phyloP scores from a whole-genome alignment of 306 rosid species.

The Acmispon strigosus region DNA sequence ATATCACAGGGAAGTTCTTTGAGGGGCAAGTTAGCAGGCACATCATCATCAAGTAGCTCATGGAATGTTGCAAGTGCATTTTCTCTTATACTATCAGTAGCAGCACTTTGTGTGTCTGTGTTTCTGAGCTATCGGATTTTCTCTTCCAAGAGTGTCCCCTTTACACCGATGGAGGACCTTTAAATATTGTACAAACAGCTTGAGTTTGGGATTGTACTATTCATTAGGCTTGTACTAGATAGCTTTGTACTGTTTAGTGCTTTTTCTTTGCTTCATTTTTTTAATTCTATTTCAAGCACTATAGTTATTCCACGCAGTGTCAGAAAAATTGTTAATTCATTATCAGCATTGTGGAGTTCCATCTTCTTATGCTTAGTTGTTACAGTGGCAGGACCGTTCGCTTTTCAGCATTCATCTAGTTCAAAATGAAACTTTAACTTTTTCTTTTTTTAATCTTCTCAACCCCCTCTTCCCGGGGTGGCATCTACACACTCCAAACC shows the following conservation, averaged over 20 bases:
- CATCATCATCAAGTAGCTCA: conserved; percentile 39
- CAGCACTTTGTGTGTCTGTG: conserved; percentile 76
- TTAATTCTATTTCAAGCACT: conserved; percentile 25
- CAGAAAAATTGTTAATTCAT: conserved; percentile 23
- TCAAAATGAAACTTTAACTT: background rate
- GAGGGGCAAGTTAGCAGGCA: background rate
- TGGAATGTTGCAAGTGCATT: conserved; percentile 58
- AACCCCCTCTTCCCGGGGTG: too few species aligned
- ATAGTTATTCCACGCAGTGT: conserved; percentile 22
- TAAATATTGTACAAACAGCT: conserved; percentile 33
- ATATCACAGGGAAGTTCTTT: conserved; percentile 43
- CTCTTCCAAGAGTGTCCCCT: conserved; percentile 36
- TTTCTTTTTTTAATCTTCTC: background rate
- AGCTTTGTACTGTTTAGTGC: conserved; percentile 41
- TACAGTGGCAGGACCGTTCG: background rate
- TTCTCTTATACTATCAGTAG: conserved; percentile 72
- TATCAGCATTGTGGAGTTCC: conserved; percentile 21
- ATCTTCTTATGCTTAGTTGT: conserved; percentile 10
- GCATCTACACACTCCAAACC: too few species aligned
- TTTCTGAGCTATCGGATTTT: conserved; percentile 59
- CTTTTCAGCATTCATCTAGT: background rate
- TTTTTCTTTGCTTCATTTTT: conserved; percentile 30
- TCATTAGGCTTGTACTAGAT: conserved; percentile 35
- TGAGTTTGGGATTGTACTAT: conserved; percentile 37
- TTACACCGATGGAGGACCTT: conserved; percentile 66